Base-by-base conservation (phyloP, 805 yeast species). In the Candida ovalis region DNA sequence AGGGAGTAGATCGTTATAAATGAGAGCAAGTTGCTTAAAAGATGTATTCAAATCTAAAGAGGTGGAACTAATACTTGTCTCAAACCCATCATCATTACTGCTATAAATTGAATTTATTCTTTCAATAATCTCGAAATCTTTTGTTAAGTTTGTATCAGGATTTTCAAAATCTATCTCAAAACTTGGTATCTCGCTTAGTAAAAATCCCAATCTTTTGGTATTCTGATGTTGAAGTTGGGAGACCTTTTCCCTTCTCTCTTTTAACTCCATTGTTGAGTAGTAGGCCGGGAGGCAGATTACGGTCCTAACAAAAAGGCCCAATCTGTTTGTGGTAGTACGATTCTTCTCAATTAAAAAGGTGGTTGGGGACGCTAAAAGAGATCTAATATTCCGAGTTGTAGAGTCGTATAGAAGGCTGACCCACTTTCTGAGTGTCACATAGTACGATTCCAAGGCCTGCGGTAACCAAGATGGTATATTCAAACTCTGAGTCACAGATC, bases 271-370 rank as follows among this genome's bases (percentile, higher is more conserved):
- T 19, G 53, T 55, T 0, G 73, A 51, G 10, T 70, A 66, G 30
- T 55, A 54, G 18, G 67, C 60, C 3, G 79, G 79, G 0, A 71
- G 52, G 5, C 71, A 70, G 9, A 73, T 21, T 0, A 71, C 63
- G 1, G 69, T 53, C 3, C 56, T 46, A 5, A 66, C 19, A 44
- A 63, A 71, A 10, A 45, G 35, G 22, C 43, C 50, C 9, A 55
- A 52, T 3, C 55, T 30, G 3, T 51, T 43, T 42, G 43, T 55
- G 18, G 56, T 52, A 46, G 47, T 47, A 43, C 51, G 46, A 28
- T 51, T 57, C 18, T 49, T 58, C 4, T 51, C 49, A 28, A 61
- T 40, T 36, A 64, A 46, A 40, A 61, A 55, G n/a, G 59, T 42
- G n/a, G 62, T 51, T 37, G 68, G 70, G 1, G 63, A 51, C 33